phyloP scores from a whole-genome alignment of 352 stramenopile genomes.

The Phytophthora vignae region DNA sequence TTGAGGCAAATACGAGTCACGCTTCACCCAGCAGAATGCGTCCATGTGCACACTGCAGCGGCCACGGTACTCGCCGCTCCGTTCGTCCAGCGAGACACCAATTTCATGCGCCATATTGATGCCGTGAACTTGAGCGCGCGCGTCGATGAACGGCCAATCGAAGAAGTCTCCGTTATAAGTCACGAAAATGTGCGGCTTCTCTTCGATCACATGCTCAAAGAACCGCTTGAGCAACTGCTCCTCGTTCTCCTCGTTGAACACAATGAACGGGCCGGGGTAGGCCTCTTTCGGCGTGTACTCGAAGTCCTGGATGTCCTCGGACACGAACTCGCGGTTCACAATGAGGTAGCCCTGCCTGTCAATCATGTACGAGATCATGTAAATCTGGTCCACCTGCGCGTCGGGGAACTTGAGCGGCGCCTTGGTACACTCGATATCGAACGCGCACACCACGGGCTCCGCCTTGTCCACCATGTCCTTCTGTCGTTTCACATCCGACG shows the following conservation, averaged over 20 bases:
- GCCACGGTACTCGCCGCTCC: slow-evolving; percentile 93
- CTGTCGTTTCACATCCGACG: slow-evolving; percentile 58
- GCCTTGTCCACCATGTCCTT: slow-evolving; percentile 94
- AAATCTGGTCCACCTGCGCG: slow-evolving; percentile 94
- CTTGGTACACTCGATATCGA: slow-evolving; percentile 99
- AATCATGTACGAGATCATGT: slow-evolving; percentile 99
- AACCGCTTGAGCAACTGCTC: slow-evolving; percentile 87
- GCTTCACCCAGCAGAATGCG: slow-evolving; percentile 99
- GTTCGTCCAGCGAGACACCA: slow-evolving; percentile 75
- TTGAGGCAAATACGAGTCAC: slow-evolving; percentile 99
- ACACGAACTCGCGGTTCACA: slow-evolving; percentile 97
- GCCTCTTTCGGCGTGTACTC: slow-evolving; percentile 98
- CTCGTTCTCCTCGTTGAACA: slow-evolving; percentile 97
- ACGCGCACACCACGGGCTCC: slow-evolving; percentile 96
- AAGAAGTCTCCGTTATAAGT: slow-evolving; percentile 99
- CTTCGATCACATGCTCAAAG: slow-evolving; percentile 90
- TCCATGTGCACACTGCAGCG: slow-evolving; percentile 97
- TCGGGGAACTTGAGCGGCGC: slow-evolving; percentile 99
- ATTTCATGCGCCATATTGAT: slow-evolving; percentile 93
- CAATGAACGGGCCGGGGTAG: slow-evolving; percentile 93
- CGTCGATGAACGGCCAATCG: slow-evolving; percentile 99
- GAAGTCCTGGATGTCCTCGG: slow-evolving; percentile 98
- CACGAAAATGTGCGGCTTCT: slow-evolving; percentile 98
- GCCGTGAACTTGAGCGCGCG: slow-evolving; percentile 90
- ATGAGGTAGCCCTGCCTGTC: slow-evolving; percentile 96